Percentiles rank a stretch among this genome's conserved stretches.
Conservation (phyloP, 208 protist species). For the Novymonas esmeraldas region DNA sequence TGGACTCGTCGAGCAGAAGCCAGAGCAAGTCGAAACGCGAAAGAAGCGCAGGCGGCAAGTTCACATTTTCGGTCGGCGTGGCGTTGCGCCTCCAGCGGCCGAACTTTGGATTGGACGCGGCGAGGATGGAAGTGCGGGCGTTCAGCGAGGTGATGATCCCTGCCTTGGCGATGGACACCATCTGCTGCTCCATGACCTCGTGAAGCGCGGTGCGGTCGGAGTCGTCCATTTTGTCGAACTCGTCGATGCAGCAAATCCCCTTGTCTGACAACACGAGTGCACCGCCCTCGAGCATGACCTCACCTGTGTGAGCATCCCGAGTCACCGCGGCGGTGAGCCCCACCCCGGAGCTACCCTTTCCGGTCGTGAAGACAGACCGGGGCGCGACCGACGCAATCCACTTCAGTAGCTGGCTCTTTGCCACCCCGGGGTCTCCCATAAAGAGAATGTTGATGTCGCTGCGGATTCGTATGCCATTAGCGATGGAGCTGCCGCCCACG, state of each 20-base stretch:
- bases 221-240: slow-evolving; percentile 99
- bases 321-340: slow-evolving; percentile 99
- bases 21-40: slow-evolving; percentile 98
- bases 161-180: slow-evolving; percentile 99
- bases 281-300: slow-evolving; percentile 95
- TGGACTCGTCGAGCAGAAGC: slow-evolving; percentile 90
- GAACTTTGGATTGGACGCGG: slow-evolving; percentile 98
- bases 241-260: slow-evolving; percentile 99
- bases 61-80: slow-evolving; percentile 97
- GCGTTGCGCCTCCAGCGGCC: slow-evolving; percentile 95
- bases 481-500: slow-evolving; percentile 98
- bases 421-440: slow-evolving; percentile 99
- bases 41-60: slow-evolving; percentile 97
- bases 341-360: slow-evolving; percentile 98
- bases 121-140: slow-evolving; percentile 97
- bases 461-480: slow-evolving; percentile 91
- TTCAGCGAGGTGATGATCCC: slow-evolving; percentile 99
- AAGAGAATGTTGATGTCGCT: slow-evolving; percentile 99
- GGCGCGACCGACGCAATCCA: slow-evolving; percentile 98
- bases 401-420: slow-evolving; percentile 98
- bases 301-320: slow-evolving; percentile 95
- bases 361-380: slow-evolving; percentile 98
- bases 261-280: slow-evolving; percentile 97
- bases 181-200: slow-evolving; percentile 99
- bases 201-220: slow-evolving; percentile 96